phyloP scores from a whole-genome alignment of 139 green algal species.

The Micromonas pusilla region DNA sequence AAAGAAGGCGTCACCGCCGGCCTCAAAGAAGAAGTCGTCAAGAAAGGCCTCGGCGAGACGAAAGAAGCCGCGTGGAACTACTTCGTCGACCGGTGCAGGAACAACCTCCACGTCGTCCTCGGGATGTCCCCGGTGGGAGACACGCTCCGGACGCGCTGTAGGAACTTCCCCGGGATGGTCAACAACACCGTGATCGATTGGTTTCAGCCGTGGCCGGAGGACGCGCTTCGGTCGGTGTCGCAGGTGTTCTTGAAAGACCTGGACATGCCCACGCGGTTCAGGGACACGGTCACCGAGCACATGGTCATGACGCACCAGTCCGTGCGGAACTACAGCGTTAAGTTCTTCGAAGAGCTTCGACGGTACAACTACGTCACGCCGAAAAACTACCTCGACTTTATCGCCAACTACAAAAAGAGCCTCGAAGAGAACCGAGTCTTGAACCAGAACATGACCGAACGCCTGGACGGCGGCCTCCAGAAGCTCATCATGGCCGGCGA shows the following conservation, averaged over 20 bases:
- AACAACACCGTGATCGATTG: conserved; percentile 87
- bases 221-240: conserved; percentile 67
- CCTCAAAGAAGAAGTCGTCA: conserved; percentile 47
- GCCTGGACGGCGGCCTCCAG: conserved; percentile 63
- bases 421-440: conserved; percentile 48
- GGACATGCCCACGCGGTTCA: conserved; percentile 45
- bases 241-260: conserved; percentile 65
- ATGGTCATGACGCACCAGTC: conserved; percentile 78
- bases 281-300: conserved; percentile 63
- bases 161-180: conserved; percentile 81
- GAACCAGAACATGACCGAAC: conserved; percentile 49
- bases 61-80: conserved; percentile 68
- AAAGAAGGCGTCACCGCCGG: conserved; percentile 59
- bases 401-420: conserved; percentile 66
- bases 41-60: conserved; percentile 46
- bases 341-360: conserved; percentile 64
- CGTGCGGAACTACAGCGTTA: conserved; percentile 51
- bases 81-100: conserved; percentile 63
- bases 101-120: conserved; percentile 77
- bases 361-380: conserved; percentile 86
- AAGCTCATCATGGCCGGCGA: conserved; percentile 75
- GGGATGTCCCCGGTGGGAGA: conserved; percentile 72
- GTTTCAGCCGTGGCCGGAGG: conserved; percentile 80
- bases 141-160: conserved; percentile 60
- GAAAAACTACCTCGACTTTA: conserved; percentile 92